Conservation (phyloP, 108 stramenopile species). For the Cyclotella kingstonii region DNA sequence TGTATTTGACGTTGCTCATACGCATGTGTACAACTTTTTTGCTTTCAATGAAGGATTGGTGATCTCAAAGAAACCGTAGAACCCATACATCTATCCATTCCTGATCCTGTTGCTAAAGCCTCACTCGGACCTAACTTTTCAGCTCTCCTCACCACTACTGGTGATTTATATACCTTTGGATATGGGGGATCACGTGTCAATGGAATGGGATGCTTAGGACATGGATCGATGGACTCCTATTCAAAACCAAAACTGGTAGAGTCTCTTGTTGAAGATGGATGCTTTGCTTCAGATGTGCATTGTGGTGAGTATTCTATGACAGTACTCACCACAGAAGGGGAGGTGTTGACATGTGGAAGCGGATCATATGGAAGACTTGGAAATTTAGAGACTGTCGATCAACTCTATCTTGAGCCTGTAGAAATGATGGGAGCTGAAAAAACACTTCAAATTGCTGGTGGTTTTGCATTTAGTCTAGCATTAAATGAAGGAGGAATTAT, state of each 20-base stretch:
- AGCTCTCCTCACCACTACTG: slow-evolving; percentile 55
- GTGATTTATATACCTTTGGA: slow-evolving; percentile 78
- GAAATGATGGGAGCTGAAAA: slow-evolving; percentile 60
- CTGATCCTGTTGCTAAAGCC: slow-evolving; percentile 33
- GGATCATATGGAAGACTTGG: slow-evolving; percentile 79
- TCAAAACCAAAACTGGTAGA: slow-evolving; percentile 64
- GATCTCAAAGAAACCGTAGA: slow-evolving; percentile 14
- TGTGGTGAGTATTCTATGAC: slow-evolving; percentile 78
- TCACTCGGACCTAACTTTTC: slow-evolving; percentile 59
- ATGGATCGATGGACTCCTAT: slow-evolving; percentile 60
- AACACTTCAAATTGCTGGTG: slow-evolving; percentile 61
- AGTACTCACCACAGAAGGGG: slow-evolving; percentile 81
- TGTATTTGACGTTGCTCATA: slow-evolving; percentile 1
- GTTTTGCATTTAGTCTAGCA: slow-evolving; percentile 77
- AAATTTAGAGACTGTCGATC: slow-evolving; percentile 78
- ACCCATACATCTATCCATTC: slow-evolving; percentile 17
- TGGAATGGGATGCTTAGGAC: slow-evolving; percentile 76
- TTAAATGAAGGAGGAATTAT: slow-evolving; percentile 65
- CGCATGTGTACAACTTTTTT: slow-evolving; percentile 13
- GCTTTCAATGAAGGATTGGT: slow-evolving; percentile 17
- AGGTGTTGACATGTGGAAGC: slow-evolving; percentile 76
- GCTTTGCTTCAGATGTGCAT: slow-evolving; percentile 61
- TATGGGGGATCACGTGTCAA: slow-evolving; percentile 62
- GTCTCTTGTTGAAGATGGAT: slow-evolving; percentile 76
- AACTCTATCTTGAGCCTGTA: slow-evolving; percentile 78